These are phyloP conservation scores for Penicillium alfredii DNA, from an alignment of 495 filamentous ascomycete species.

Conservation along the genomic window DNA sequence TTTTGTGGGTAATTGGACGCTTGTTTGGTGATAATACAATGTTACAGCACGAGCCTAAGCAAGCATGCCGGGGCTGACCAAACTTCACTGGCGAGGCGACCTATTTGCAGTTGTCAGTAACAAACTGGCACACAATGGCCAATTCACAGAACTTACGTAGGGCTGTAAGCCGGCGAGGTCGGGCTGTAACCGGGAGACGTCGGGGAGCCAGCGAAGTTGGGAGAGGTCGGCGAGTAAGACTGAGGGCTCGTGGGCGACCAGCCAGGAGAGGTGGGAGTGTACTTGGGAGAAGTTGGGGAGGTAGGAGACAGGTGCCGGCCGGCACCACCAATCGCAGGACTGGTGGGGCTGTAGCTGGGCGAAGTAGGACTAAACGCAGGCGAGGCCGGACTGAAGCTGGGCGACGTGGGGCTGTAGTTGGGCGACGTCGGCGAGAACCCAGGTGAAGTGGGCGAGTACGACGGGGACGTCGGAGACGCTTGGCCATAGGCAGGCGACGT, in stretches of 20 bases:
- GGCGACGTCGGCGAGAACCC: constrained; percentile 72
- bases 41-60: constrained; percentile 26
- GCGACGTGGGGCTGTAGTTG: constrained; percentile 58
- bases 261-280: constrained; percentile 67
- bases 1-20: constrained; percentile 32
- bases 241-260: constrained; percentile 64
- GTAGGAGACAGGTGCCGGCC: constrained; percentile 56
- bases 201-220: constrained; percentile 58
- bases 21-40: constrained; percentile 39
- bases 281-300: constrained; percentile 63
- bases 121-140: too few relatives aligned
- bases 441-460: constrained; percentile 79
- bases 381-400: constrained; percentile 55
- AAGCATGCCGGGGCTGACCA: constrained; percentile 15
- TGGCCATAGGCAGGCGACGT: constrained; percentile 66
- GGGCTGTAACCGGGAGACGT: constrained; percentile 55
- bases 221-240: constrained; percentile 73
- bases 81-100: constrained; percentile 44
- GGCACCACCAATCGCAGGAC: constrained; percentile 50
- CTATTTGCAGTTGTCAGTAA: constrained; percentile 30
- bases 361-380: constrained; percentile 53
- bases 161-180: constrained; percentile 45
- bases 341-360: constrained; percentile 64
- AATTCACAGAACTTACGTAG: constrained; percentile 35
- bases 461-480: constrained; percentile 61